Conservation (phyloP, 805 yeast genomes). For the Myxozyma neglecta region DNA sequence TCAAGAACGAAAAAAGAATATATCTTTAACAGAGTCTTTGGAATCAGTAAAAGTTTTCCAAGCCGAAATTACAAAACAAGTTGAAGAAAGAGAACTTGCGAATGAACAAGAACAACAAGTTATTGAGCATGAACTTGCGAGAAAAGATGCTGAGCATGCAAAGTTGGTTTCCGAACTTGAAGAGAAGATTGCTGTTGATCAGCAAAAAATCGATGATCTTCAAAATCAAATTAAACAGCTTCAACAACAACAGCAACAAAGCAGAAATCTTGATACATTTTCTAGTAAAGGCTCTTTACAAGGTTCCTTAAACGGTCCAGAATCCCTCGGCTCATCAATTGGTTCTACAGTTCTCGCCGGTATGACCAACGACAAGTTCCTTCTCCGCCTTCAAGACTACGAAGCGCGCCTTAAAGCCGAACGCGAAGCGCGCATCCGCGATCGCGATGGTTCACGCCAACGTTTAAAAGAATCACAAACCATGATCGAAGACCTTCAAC, state of each 20-base stretch:
- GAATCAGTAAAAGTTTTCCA: background rate
- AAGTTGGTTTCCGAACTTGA: slow-evolving; percentile 10
- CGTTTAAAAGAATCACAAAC: slow-evolving; percentile 26
- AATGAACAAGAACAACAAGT: slow-evolving; percentile 1
- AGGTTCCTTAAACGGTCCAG: background rate
- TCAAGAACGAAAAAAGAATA: background rate
- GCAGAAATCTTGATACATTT: background rate
- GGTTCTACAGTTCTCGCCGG: slow-evolving; percentile 10
- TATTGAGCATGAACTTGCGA: slow-evolving; percentile 10
- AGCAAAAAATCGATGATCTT: background rate
- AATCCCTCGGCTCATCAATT: slow-evolving; percentile 13
- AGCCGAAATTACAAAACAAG: background rate
- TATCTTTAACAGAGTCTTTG: background rate
- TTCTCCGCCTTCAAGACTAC: slow-evolving; percentile 30
- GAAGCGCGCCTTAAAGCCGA: slow-evolving; percentile 34
- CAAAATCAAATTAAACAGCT: background rate
- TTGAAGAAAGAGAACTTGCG: slow-evolving; percentile 2
- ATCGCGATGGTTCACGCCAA: slow-evolving; percentile 34
- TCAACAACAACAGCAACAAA: slow-evolving; percentile 2
- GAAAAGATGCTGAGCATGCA: slow-evolving; percentile 16
- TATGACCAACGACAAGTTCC: slow-evolving; percentile 22
- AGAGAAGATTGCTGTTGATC: slow-evolving; percentile 8
- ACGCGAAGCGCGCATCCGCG: slow-evolving; percentile 33
- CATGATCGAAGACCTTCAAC: slow-evolving; percentile 1
- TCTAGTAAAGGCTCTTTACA: background rate